These are phyloP conservation scores for Trypanosoma melophagium DNA, from an alignment of 208 protist species.

Conservation along the genomic window DNA sequence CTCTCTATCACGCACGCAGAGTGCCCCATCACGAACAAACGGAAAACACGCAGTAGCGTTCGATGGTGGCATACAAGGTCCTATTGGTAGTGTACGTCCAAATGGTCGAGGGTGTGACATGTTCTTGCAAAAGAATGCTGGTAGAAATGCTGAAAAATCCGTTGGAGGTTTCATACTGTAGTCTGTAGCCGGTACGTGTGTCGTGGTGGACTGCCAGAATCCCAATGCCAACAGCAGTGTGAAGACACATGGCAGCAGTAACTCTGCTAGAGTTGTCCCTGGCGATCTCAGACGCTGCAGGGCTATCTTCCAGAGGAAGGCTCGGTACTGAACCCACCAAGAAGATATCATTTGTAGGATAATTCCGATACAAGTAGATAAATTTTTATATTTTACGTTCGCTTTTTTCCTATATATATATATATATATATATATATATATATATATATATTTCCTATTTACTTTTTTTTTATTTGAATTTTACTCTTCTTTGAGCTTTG, in stretches of 20 bases:
- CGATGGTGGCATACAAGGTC: constrained; percentile 34
- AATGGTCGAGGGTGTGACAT: constrained; percentile 3
- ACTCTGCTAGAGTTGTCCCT: constrained; percentile 48
- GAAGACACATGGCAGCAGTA: constrained; percentile 71
- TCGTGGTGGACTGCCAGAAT: constrained; percentile 50
- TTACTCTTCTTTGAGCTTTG: no score
- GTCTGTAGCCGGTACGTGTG: constrained; percentile 21
- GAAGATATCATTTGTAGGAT: constrained; percentile 3
- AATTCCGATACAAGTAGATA: no score
- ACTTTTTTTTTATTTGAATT: no score
- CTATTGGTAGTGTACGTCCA: neutral
- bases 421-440: no score
- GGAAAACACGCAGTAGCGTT: constrained; percentile 36
- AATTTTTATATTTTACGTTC: neutral
- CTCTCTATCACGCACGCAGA: constrained; percentile 14
- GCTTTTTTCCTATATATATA: no score
- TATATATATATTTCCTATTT: no score
- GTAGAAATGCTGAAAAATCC: constrained; percentile 19
- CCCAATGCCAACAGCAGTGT: constrained; percentile 48
- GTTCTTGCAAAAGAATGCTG: constrained; percentile 35
- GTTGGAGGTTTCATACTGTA: constrained; percentile 27
- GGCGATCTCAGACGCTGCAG: constrained; percentile 58
- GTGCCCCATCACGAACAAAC: constrained; percentile 21
- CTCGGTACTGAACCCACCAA: constrained; percentile 61
- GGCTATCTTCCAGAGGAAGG: constrained; percentile 68